Evolutionary conservation across 192 early-diverging fungal genomes (phyloP).

Genomic region (Entomortierella parvispora): DNA sequence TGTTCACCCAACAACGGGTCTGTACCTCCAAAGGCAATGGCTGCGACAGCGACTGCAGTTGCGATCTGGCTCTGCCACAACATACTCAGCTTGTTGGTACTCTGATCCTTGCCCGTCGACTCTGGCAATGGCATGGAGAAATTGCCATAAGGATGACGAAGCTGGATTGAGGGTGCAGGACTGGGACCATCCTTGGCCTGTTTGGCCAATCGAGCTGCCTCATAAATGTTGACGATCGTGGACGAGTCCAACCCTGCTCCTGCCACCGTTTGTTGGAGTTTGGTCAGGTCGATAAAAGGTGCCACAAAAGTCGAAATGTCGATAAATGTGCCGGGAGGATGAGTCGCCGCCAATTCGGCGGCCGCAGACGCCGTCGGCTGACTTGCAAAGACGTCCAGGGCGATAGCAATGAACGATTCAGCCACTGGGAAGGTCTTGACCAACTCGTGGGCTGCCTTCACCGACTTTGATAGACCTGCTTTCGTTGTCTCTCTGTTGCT

Average conservation of each 20-base stretch:
- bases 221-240: conserved; percentile 13
- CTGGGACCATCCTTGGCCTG: conserved; percentile 12
- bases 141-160: conserved; percentile 15
- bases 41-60: conserved; percentile 8
- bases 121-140: conserved; percentile 17
- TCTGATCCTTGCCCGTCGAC: not conserved
- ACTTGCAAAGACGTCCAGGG: conserved; percentile 13
- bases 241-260: not conserved
- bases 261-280: not conserved
- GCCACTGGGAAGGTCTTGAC: conserved; percentile 16
- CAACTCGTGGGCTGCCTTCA: conserved; percentile 12
- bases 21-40: conserved; percentile 13
- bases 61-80: conserved; percentile 20
- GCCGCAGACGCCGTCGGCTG: conserved; percentile 3
- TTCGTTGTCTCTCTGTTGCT: conserved; percentile 12
- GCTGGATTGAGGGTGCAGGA: conserved; percentile 13
- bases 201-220: conserved; percentile 7
- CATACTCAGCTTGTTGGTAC: not conserved
- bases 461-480: conserved; percentile 13
- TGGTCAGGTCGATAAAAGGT: conserved; percentile 5
- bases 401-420: conserved; percentile 4
- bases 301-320: conserved; percentile 14
- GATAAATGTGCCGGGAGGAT: conserved; percentile 1
- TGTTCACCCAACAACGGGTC: conserved; percentile 8
- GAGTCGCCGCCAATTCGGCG: not conserved